Conservation (phyloP, 2,329 filamentous ascomycete genomes). For the Cladobotryum mycophilum region DNA sequence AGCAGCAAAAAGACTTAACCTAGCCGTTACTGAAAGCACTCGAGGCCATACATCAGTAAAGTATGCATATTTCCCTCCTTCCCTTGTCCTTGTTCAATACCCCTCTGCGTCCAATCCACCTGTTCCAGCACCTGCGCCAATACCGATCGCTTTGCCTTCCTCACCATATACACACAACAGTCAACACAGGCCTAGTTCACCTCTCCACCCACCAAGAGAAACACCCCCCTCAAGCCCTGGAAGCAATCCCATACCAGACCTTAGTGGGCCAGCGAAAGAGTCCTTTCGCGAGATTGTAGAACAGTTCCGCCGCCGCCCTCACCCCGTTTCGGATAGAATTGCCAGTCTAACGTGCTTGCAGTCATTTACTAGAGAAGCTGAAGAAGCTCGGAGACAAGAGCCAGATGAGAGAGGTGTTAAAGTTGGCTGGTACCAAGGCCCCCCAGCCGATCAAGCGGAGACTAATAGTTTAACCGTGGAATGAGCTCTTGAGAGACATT, state of each 20-base stretch:
- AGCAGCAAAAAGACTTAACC: slow-evolving; percentile 43
- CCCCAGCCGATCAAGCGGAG: slow-evolving; percentile 42
- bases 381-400: slow-evolving; percentile 38
- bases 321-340: slow-evolving; percentile 23
- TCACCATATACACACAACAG: slow-evolving; percentile 3
- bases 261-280: slow-evolving; percentile 15
- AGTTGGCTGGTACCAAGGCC: slow-evolving; percentile 26
- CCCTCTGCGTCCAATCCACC: neutral
- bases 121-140: neutral
- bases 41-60: slow-evolving; percentile 50
- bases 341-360: slow-evolving; percentile 29
- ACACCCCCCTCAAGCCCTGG: slow-evolving; percentile 1
- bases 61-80: slow-evolving; percentile 40
- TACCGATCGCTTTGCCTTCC: slow-evolving; percentile 7
- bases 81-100: slow-evolving; percentile 26
- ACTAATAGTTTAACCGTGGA: slow-evolving; percentile 29
- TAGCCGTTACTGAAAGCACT: slow-evolving; percentile 51
- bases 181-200: neutral
- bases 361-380: slow-evolving; percentile 52
- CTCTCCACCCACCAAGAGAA: neutral
- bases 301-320: slow-evolving; percentile 22
- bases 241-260: slow-evolving; percentile 8
- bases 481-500: neutral
- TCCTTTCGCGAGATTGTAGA: slow-evolving; percentile 20
- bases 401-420: slow-evolving; percentile 5